Base-by-base conservation (phyloP, 306 rosid genomes). In the Fragaria nilgerrensis region DNA sequence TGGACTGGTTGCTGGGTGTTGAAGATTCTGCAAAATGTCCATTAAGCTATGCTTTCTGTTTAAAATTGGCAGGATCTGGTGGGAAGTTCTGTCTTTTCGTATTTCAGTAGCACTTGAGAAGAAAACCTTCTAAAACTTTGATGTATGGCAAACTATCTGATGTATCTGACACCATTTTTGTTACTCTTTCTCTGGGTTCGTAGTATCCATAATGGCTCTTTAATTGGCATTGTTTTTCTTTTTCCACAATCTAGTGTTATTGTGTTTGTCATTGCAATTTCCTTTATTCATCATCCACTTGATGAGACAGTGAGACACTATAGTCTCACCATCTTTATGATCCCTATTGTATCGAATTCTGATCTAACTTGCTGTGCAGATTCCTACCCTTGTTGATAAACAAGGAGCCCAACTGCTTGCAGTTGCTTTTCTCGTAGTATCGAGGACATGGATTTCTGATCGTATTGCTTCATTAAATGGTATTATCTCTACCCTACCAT, bases 371-470 rank as follows among this genome's bases (percentile, higher is more conserved):
- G 47, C 44, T 70, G 76, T 88, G 75, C 86, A 95, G 99, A 85
- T 92, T 47, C 99, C 99, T 67, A 92, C 97, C 7, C 68, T 92
- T 66, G 72, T 92, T 85, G 98, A 96, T 89, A 92, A 88, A 82
- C 99, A 96, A 90, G 98, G 99, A 77, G 96, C 94, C 52, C 98
- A 89, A 82, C 77, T 96, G 75, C 90, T 96, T 75, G 97, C 97
- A 58, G 99, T 96, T 64, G 96, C 93, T 82, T 87, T 91, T 81
- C 97, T 96, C 44, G 98, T 92, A 68, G 87, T 92, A 64, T 91
- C 99, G 70, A 88, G 99, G 83, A 96, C 99, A 74, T 96, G 91
- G 97, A 89, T 96, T 73, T 96, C 97, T 43, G 97, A 92, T 85
- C 96, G 97, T 17, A 92, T 92, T 90, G 97, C 97, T 56, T 87